Base-by-base conservation (phyloP, 148 eudicot genomes). In the Mesembryanthemum crystallinum region DNA sequence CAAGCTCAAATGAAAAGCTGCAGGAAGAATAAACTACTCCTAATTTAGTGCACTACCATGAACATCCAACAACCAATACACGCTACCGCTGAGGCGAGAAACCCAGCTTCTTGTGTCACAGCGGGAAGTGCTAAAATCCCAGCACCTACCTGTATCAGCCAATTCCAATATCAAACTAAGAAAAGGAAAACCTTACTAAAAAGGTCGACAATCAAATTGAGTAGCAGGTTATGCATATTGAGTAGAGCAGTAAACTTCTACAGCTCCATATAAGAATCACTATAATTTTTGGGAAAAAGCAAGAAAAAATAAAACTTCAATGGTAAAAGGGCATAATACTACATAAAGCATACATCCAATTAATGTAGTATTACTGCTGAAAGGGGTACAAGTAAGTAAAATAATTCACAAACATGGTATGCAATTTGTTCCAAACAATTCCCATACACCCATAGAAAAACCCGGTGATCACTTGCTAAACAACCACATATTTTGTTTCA, bases 51-150 rank as follows among this genome's bases (percentile, higher is more conserved):
- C 69, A 70, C 67, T 88, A 94, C 98, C 98, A 94, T 94, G 80
- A 79, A 94, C 57, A 86, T 74, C 98, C 98, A 94, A 78, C 97
- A 92, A 72, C 84, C 66, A 75, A 90, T 85, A 84, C 95, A 94
- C 23, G 87, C 84, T 12, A 87, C 70, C 12, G 98, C 87, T 64
- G 98, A 91, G 60, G 97, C 98, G 66, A 91, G 82, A 82, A 94
- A 94, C 28, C 98, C 98, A 81, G 97, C 78, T 77, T 94, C 97
- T 79, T 90, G 91, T 29, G 98, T 94, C 64, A 94, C 97, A 51
- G 98, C 95, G 63, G 98, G 98, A 87, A 94, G 84, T 47, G 98
- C 98, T 57, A 94, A 88, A 67, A 94, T 91, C 71, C 98, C 98
- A 39, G 97, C 98, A 79, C 98, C 98, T n/a, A 94, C 83, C 98